phyloP scores from a whole-genome alignment of 2,329 filamentous ascomycete genomes.

The Cladophialophora psammophila region DNA sequence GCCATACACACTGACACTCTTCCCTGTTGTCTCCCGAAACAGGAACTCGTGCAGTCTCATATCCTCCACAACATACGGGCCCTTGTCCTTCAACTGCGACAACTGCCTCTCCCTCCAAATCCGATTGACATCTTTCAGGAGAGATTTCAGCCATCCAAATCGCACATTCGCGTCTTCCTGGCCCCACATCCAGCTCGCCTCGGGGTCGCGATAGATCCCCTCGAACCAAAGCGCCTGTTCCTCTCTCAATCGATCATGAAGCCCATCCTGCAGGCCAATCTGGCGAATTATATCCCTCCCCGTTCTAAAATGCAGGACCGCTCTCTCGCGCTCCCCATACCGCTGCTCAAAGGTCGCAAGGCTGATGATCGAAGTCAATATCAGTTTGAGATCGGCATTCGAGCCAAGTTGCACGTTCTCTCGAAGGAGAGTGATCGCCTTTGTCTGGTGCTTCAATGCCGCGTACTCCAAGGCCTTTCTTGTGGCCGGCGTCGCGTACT shows the following conservation, averaged over 20 bases:
- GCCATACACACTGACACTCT: constrained; percentile 27
- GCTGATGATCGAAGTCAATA: constrained; percentile 27
- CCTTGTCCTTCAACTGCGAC: constrained; percentile 10
- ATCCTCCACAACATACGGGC: constrained; percentile 9
- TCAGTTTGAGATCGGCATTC: constrained; percentile 24
- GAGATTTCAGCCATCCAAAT: constrained; percentile 24
- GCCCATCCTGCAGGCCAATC: constrained; percentile 23
- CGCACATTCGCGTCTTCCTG: constrained; percentile 24
- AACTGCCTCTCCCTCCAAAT: constrained; percentile 26
- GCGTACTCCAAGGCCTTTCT: constrained; percentile 23
- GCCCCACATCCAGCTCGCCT: constrained; percentile 29
- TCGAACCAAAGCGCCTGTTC: constrained; percentile 35
- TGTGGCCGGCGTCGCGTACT: constrained; percentile 11
- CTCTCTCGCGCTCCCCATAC: constrained; percentile 25
- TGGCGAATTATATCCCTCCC: constrained; percentile 25
- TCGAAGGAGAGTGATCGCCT: constrained; percentile 25
- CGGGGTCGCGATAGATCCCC: constrained; percentile 29
- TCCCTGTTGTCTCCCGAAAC: constrained; percentile 18
- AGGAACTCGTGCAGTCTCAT: constrained; percentile 27
- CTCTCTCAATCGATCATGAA: constrained; percentile 29
- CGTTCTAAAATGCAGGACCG: constrained; percentile 28
- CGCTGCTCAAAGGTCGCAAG: constrained; percentile 32
- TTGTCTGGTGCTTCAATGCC: constrained; percentile 31
- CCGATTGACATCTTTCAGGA: constrained; percentile 27
- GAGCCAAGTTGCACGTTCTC: constrained; percentile 23